Percentiles rank a stretch among this genome's conserved stretches.
Conservation (phyloP, 225 moss, liverwort and hornwort genomes). For the Polytrichum formosum region DNA sequence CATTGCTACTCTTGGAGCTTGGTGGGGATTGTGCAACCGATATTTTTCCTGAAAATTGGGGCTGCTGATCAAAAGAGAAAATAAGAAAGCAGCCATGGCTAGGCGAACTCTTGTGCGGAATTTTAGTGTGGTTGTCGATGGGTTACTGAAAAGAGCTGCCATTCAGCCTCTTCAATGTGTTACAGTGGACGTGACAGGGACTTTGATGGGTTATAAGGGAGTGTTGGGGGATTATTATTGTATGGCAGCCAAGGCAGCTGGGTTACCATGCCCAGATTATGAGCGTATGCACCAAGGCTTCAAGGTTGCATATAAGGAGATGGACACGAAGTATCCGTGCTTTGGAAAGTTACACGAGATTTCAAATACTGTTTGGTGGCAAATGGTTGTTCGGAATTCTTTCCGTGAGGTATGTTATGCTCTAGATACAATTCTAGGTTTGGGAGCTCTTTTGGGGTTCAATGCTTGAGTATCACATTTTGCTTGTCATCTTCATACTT, state of each 20-base stretch:
- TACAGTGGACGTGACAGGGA: conserved; percentile 95
- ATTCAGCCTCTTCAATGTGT: conserved; percentile 52
- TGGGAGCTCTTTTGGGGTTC: too few species aligned
- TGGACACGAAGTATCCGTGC: conserved; percentile 78
- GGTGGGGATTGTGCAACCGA: too few species aligned
- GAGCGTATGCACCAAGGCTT: conserved; percentile 94
- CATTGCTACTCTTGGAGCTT: too few species aligned
- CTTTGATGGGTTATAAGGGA: conserved; percentile 88
- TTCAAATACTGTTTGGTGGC: conserved; percentile 88
- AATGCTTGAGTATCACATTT: too few species aligned
- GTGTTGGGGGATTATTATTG: conserved; percentile 94
- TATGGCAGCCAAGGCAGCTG: conserved; percentile 83
- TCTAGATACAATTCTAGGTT: too few species aligned
- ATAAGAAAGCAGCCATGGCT: conserved; percentile 35
- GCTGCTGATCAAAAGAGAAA: too few species aligned
- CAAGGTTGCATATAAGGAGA: conserved; percentile 90
- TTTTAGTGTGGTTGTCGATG: conserved; percentile 16
- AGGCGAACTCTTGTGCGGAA: conserved; percentile 20
- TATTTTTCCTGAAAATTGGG: too few species aligned
- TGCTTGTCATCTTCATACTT: too few species aligned
- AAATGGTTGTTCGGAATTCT: conserved; percentile 75
- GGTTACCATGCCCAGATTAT: conserved; percentile 95
- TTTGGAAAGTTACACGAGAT: conserved; percentile 67
- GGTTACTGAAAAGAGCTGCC: conserved; percentile 37
- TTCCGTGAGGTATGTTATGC: conserved; percentile 60